These are phyloP conservation scores for Pseudoneurospora amorphoporcata DNA, from an alignment of 495 filamentous ascomycete genomes.

Conservation along the genomic window DNA sequence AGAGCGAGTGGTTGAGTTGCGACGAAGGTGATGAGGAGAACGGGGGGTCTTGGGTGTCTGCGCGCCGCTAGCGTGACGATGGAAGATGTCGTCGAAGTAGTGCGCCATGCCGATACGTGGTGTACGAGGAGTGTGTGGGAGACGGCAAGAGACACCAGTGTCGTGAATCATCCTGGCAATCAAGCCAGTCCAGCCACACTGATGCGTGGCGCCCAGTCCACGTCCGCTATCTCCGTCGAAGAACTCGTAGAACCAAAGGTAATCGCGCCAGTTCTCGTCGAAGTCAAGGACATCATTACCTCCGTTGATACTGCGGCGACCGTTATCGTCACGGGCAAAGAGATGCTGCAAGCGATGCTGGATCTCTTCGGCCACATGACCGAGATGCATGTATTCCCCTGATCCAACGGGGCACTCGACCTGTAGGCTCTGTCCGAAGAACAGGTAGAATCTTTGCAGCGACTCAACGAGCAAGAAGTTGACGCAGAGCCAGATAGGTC, in stretches of 20 bases:
- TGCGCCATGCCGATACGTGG: constrained; percentile 73
- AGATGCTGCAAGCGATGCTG: constrained; percentile 92
- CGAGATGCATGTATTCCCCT: constrained; percentile 90
- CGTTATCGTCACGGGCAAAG: constrained; percentile 72
- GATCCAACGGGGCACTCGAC: constrained; percentile 92
- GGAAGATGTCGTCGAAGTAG: constrained; percentile 92
- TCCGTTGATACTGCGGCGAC: constrained; percentile 74
- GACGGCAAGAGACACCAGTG: constrained; percentile 82
- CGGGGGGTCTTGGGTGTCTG: constrained; percentile 25
- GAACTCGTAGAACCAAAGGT: constrained; percentile 94
- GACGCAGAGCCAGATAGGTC: constrained; percentile 89
- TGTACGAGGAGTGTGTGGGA: constrained; percentile 86
- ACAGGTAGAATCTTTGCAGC: constrained; percentile 85
- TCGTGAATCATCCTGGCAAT: constrained; percentile 97
- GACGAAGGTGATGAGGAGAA: constrained; percentile 48
- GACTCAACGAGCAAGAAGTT: constrained; percentile 94
- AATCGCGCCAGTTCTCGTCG: constrained; percentile 84
- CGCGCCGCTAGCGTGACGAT: constrained; percentile 30
- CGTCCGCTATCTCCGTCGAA: constrained; percentile 89
- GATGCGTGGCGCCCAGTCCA: constrained; percentile 85
- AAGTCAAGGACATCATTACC: constrained; percentile 77
- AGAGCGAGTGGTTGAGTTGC: constrained; percentile 76
- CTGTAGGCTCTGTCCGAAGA: constrained; percentile 79
- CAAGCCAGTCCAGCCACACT: constrained; percentile 95
- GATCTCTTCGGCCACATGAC: constrained; percentile 91